Base-by-base conservation (phyloP, 202 grass and related monocot genomes). In the Panicum hallii region DNA sequence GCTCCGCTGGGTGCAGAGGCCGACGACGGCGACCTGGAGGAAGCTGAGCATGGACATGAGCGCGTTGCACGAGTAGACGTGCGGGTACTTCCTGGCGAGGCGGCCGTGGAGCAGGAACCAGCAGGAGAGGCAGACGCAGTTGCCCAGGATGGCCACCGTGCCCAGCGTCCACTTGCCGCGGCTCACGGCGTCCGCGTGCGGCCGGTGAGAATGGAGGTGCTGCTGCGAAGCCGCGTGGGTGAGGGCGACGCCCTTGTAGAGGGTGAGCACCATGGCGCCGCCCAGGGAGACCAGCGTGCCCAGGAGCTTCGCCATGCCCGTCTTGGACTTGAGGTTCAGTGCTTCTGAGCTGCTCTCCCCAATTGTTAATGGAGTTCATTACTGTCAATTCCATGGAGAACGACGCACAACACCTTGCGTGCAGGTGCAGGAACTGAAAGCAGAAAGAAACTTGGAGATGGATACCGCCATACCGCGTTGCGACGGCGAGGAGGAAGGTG, bases 101-200 rank as follows among this genome's bases (percentile, higher is more conserved):
- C 83, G 89, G 11, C 86, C 86, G 49, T 99, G 93, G 16, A 99
- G 50, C 3, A 94, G 84, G 82, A 97, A 99, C 97, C 97, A 99
- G 62, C 90, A 86, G 7, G 97, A 94, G 53, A 91, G 94, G 72
- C 79, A 85, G 7, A 99, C 46, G 77, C 91, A 94, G 32, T 82
- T 94, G 5, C 87, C 83, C 1, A 99, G 88, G 72, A 96, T 78
- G 9, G 92, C 87, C 9, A 96, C 20, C 0, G 97, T 90, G 48
- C 97, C 97, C 11, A 91, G 79, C 90, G 94, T 89, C 93, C 93
- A 94, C 82, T 80, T 84, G 67, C 47, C 87, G 72, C 65, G 38
- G 6, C 26, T 26, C 26, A 26, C 26, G 26, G 26, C 26, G 26
- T 13, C 23, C 4, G 23, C 45, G 23, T 38, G 60, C 13, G 58